Percentiles rank a stretch among this genome's conserved stretches.
phyloP scores from a whole-genome alignment of 1,284 basidiomycete species.

The Mycena citricolor region DNA sequence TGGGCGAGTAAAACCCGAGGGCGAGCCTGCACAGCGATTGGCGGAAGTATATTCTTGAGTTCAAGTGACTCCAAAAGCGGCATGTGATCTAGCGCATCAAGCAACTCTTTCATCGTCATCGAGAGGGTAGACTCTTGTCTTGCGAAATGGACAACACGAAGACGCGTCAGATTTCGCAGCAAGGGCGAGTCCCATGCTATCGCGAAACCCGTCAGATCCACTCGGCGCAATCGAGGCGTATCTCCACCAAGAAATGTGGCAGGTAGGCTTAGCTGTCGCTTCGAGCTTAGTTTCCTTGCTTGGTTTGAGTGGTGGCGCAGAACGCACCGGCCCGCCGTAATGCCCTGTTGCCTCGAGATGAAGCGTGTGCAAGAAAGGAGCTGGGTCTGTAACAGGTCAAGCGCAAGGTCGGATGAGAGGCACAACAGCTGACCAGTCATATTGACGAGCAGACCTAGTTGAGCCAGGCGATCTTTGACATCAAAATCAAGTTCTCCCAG shows the following conservation, averaged over 20 bases:
- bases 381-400: slow-evolving; percentile 6
- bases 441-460: slow-evolving; percentile 21
- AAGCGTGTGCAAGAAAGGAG: slow-evolving; percentile 17
- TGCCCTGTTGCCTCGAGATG: slow-evolving; percentile 2
- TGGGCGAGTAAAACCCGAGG: neutral
- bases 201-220: slow-evolving; percentile 31
- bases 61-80: slow-evolving; percentile 31
- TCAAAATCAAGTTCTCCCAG: slow-evolving; percentile 27
- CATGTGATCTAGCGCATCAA: slow-evolving; percentile 30
- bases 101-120: slow-evolving; percentile 25
- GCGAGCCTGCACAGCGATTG: slow-evolving; percentile 1
- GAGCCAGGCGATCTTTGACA: slow-evolving; percentile 11
- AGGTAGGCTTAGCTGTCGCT: slow-evolving; percentile 22
- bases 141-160: slow-evolving; percentile 21
- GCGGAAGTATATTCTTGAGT: slow-evolving; percentile 32
- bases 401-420: neutral
- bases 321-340: neutral
- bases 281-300: neutral
- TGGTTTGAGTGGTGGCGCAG: neutral
- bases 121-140: slow-evolving; percentile 24
- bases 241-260: slow-evolving; percentile 26
- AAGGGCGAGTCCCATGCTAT: slow-evolving; percentile 31
- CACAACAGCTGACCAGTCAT: slow-evolving; percentile 4
- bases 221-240: slow-evolving; percentile 30
- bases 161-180: slow-evolving; percentile 27